Conservation (phyloP, 257 asterid species). For the Gentiana dahurica region DNA sequence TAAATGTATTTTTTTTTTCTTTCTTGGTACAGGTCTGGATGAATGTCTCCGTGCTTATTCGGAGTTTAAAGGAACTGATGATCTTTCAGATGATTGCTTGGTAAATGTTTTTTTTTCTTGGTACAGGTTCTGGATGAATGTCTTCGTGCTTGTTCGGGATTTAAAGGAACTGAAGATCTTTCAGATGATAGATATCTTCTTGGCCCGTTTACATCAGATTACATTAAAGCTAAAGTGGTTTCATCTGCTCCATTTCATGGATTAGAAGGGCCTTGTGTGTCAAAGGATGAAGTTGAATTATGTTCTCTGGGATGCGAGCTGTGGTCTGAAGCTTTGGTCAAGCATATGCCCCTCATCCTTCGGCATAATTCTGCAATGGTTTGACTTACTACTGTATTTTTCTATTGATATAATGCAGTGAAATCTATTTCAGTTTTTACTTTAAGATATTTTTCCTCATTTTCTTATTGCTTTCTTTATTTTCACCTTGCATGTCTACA, state of each 20-base stretch:
- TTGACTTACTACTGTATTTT: conserved; percentile 10
- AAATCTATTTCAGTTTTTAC: no score
- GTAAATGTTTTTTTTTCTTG: background rate
- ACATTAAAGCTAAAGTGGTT: conserved; percentile 60
- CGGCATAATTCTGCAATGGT: conserved; percentile 82
- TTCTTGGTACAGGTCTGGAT: conserved; percentile 63
- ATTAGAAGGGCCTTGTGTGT: conserved; percentile 32
- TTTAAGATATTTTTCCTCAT: no score
- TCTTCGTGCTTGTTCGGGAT: conserved; percentile 92
- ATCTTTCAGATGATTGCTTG: conserved; percentile 48
- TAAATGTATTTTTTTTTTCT: no score
- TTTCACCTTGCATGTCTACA: no score
- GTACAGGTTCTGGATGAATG: conserved; percentile 85
- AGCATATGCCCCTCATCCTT: conserved; percentile 62
- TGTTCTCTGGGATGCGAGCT: conserved; percentile 45
- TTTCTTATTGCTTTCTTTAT: no score
- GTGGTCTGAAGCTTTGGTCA: conserved; percentile 71
- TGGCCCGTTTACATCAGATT: conserved; percentile 84
- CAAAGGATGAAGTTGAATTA: conserved; percentile 31
- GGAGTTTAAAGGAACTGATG: conserved; percentile 93
- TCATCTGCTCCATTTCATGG: conserved; percentile 84
- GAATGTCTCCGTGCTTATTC: conserved; percentile 94
- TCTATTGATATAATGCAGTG: no score
- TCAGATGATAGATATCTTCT: conserved; percentile 62
- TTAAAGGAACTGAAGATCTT: conserved; percentile 92